Evolutionary conservation across 257 asterid genomes (phyloP).

Genomic region (Petrea volubilis): DNA sequence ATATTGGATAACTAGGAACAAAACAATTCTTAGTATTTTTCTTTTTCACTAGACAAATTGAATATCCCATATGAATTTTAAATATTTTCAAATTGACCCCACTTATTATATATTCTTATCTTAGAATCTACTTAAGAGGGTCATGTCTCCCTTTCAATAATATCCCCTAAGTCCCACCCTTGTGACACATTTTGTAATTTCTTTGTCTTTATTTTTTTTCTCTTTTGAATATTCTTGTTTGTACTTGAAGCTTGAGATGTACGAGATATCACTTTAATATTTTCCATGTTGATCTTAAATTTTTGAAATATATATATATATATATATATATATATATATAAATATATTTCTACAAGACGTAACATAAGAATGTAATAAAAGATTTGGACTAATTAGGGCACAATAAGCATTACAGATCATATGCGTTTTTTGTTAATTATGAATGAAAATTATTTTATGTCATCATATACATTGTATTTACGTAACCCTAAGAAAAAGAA

Average conservation of each 20-base stretch:
- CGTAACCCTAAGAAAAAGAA: too few species aligned
- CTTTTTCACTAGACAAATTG: conserved; percentile 34
- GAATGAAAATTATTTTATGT: too few species aligned
- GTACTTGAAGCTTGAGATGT: conserved; percentile 55
- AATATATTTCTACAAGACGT: too few species aligned
- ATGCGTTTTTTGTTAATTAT: too few species aligned
- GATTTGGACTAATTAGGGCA: too few species aligned
- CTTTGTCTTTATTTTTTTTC: conserved; percentile 32
- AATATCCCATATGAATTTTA: conserved; percentile 32
- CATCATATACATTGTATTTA: too few species aligned
- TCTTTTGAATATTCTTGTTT: conserved; percentile 63
- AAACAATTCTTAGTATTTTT: neutral
- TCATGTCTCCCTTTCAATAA: conserved; percentile 38
- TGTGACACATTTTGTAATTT: conserved; percentile 33
- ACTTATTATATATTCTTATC: conserved; percentile 38
- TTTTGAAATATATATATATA: too few species aligned
- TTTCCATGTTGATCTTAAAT: too few species aligned
- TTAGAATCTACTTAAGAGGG: conserved; percentile 25
- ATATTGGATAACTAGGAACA: conserved; percentile 9
- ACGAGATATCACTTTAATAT: too few species aligned
- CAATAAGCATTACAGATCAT: too few species aligned
- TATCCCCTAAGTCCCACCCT: conserved; percentile 37
- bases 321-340: too few species aligned
- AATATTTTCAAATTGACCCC: conserved; percentile 36
- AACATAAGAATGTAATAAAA: too few species aligned